Evolutionary conservation across 208 protist species (phyloP).

Genomic region (Acanthamoeba comandoni): DNA sequence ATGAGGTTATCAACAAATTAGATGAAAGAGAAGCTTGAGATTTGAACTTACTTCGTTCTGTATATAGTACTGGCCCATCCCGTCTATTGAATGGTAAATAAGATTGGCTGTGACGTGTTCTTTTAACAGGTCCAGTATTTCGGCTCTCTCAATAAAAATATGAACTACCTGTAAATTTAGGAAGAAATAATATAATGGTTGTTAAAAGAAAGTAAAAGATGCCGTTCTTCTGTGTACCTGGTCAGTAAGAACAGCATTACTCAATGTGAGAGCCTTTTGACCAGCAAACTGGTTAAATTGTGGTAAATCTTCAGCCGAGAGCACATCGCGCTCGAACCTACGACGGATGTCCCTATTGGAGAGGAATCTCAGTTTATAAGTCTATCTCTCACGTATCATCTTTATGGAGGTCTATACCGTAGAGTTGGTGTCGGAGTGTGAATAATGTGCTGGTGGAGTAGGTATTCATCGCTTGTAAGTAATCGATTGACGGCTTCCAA

Average conservation of each 20-base stretch:
- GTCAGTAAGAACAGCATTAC: conserved; percentile 50
- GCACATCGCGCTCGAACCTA: neutral
- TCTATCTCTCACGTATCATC: no score
- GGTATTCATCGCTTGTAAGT: conserved; percentile 17
- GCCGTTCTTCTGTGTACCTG: neutral
- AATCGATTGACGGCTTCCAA: neutral
- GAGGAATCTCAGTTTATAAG: no score
- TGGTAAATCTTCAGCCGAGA: conserved; percentile 6
- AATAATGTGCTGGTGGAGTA: conserved; percentile 35
- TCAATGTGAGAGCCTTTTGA: neutral
- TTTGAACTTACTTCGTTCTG: conserved; percentile 50
- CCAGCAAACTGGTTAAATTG: conserved; percentile 18
- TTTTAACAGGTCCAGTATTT: conserved; percentile 44
- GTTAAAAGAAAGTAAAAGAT: neutral
- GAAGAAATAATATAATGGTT: neutral
- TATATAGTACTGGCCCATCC: conserved; percentile 1
- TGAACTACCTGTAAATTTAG: conserved; percentile 31
- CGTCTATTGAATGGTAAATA: conserved; percentile 42
- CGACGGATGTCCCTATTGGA: neutral
- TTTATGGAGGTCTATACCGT: neutral
- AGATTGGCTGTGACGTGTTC: conserved; percentile 63
- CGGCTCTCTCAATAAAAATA: conserved; percentile 33
- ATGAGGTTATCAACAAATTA: neutral
- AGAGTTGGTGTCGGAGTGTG: conserved; percentile 52
- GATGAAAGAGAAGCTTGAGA: neutral